Conservation (phyloP, 2,329 filamentous ascomycete species). For the Neonectria punicea region DNA sequence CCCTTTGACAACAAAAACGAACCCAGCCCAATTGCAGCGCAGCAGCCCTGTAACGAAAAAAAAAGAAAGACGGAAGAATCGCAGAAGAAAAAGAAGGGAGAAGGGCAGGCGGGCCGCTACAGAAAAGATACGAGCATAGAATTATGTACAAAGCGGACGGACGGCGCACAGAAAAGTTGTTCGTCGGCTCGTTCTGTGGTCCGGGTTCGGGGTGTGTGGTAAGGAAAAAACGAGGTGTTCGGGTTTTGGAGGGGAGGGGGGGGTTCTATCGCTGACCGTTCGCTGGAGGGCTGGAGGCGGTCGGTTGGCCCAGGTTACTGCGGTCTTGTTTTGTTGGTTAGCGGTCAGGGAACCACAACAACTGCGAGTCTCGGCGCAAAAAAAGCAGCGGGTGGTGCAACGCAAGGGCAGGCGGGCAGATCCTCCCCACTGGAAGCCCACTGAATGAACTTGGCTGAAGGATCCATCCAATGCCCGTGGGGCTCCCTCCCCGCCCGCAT, state of each 20-base stretch:
- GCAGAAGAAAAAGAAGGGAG: constrained; percentile 1
- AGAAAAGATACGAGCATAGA: constrained; percentile 4
- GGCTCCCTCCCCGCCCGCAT: constrained; percentile 10
- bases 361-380: neutral
- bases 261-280: too few relatives aligned
- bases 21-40: neutral
- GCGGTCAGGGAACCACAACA: constrained; percentile 19
- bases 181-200: constrained; percentile 13
- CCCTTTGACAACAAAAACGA: neutral
- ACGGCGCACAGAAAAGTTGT: constrained; percentile 8
- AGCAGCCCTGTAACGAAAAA: neutral
- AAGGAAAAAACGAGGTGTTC: neutral
- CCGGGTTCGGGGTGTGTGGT: constrained; percentile 11
- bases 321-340: constrained; percentile 12
- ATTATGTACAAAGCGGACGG: constrained; percentile 11
- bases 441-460: constrained; percentile 11
- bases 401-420: neutral
- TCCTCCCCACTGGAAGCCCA: neutral
- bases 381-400: neutral
- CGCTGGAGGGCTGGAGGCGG: neutral
- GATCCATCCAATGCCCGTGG: neutral
- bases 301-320: constrained; percentile 20
- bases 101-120: constrained; percentile 3
- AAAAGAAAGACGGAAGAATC: neutral
- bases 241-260: too few relatives aligned